Base-by-base conservation (phyloP, 1,284 basidiomycete species). In the Ceratobasidium theobromae region DNA sequence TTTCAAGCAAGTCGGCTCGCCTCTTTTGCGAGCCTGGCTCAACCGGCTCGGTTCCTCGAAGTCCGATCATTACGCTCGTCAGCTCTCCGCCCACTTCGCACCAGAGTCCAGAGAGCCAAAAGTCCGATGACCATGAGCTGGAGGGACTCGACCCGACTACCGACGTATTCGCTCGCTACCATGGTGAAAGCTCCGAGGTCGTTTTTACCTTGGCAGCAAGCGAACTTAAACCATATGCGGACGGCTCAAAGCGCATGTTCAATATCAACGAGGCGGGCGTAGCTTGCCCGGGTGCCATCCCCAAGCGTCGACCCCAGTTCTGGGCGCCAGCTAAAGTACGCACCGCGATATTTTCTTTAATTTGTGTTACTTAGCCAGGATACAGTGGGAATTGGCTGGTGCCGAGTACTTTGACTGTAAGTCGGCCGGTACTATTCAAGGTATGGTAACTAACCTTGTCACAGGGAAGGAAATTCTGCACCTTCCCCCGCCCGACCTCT, bases 401-500 rank as follows among this genome's bases (percentile, higher is more conserved):
- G 58, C 48, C 3, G 58, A 62, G 30, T 60, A 60, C 14, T 60
- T 62, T 41, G 58, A 62, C n/a, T 52, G 48, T 52, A 30, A 62
- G 58, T 51, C 14, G 40, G n/a, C 23, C 12, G 9, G 11, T 25
- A 5, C 23, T 14, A 11, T 23, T 48, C 21, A 23, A 25, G 5
- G 21, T 33, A 28, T 48, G 33, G 35, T 60, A 35, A 18, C 18
- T 46, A 21, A 60, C 25, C 1, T 43, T 9, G 9, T 14, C 21
- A 1, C 18, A 60, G 57, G 58, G 58, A 62, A 62, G 30, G 49
- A 57, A 11, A 65, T 30, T 27, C 45, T 69, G 6, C 41, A 58
- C 18, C 85, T 88, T 70, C 88, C 87, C 11, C 80, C 85, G 0
- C 73, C 76, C 21, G 87, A 81, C 46, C 77, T 85, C n/a, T 78